phyloP scores from a whole-genome alignment of 306 rosid species.

The Biancaea sappan region DNA sequence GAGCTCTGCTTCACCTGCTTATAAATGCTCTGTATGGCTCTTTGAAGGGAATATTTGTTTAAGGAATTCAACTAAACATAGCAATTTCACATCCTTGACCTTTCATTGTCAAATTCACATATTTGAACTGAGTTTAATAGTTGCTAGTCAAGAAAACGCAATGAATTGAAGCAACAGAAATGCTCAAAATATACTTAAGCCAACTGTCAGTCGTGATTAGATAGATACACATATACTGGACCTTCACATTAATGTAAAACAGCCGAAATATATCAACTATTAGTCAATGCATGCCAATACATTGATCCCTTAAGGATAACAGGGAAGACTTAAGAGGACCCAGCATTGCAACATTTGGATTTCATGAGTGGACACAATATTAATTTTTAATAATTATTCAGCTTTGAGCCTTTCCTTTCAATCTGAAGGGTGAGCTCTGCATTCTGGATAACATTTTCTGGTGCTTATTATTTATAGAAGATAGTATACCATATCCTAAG shows the following conservation, averaged over 20 bases:
- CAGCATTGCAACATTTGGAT: neutral
- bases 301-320: neutral
- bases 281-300: slow-evolving; percentile 9
- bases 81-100: too few relatives aligned
- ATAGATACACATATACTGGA: neutral
- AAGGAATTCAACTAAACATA: neutral
- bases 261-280: neutral
- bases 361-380: neutral
- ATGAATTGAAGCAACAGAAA: neutral
- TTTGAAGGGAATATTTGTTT: too few relatives aligned
- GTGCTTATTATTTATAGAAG: neutral
- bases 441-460: neutral
- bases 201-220: neutral
- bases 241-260: neutral
- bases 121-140: neutral
- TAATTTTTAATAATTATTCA: neutral
- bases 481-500: neutral
- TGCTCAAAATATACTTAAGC: neutral
- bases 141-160: neutral
- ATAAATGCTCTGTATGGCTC: too few relatives aligned
- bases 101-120: too few relatives aligned
- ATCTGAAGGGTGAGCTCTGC: neutral
- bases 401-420: neutral
- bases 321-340: neutral
- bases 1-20: slow-evolving; percentile 50